Evolutionary conservation across 371 early-diverging fungal genomes (phyloP).

Genomic region (Phascolomyces articulosus): DNA sequence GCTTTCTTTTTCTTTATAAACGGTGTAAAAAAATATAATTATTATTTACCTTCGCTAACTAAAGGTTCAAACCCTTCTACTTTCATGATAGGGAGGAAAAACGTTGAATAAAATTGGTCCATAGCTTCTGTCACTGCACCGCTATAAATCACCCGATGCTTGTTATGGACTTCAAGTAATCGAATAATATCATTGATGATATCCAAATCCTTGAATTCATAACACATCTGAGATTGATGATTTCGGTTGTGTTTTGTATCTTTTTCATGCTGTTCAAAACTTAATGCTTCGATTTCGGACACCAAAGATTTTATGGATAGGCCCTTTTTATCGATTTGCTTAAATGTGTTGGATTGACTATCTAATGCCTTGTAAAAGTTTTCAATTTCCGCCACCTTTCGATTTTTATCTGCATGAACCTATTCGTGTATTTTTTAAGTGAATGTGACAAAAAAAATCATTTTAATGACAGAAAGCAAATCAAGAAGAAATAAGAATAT

Average conservation of each 20-base stretch:
- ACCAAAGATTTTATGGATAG: constrained; percentile 78
- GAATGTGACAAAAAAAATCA: too few relatives aligned
- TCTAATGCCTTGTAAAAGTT: constrained; percentile 98
- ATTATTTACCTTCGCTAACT: background rate
- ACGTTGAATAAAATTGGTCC: constrained; percentile 3
- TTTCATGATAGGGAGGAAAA: background rate
- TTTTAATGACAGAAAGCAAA: too few relatives aligned
- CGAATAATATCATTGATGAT: constrained; percentile 71
- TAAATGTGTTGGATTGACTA: constrained; percentile 89
- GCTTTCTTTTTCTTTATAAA: background rate
- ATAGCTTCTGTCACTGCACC: background rate
- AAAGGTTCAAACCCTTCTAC: constrained; percentile 3
- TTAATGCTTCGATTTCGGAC: constrained; percentile 83
- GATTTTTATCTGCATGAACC: constrained; percentile 87
- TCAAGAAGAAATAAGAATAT: too few relatives aligned
- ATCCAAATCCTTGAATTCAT: constrained; percentile 58
- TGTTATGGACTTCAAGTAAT: constrained; percentile 22
- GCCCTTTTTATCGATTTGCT: constrained; percentile 81
- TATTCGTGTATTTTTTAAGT: too few relatives aligned
- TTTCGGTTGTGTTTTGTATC: constrained; percentile 16
- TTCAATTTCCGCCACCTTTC: constrained; percentile 92
- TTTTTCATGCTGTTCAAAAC: constrained; percentile 45
- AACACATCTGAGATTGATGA: constrained; percentile 65
- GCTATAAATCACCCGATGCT: background rate
- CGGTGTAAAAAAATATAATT: too few relatives aligned